Evolutionary conservation across 1,284 basidiomycete species (phyloP).

Genomic region (Ceratobasidium sp.): DNA sequence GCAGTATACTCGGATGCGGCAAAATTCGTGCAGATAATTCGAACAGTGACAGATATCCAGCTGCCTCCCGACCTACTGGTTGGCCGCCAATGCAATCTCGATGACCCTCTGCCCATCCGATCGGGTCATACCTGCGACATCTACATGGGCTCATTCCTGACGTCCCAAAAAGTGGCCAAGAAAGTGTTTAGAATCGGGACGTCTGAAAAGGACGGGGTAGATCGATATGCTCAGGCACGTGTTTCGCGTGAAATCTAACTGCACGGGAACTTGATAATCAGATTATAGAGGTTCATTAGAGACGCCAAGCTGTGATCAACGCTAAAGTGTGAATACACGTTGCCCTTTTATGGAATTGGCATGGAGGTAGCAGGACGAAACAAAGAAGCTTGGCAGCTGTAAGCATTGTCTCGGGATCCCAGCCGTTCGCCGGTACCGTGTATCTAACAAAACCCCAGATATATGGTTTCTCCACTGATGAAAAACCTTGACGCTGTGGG

Average conservation of each 20-base stretch:
- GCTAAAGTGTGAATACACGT: slow-evolving; percentile 26
- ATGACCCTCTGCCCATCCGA: not conserved
- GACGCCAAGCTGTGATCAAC: slow-evolving; percentile 5
- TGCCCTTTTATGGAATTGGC: slow-evolving; percentile 36
- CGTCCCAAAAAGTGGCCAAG: slow-evolving; percentile 26
- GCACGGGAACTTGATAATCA: not conserved
- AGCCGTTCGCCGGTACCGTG: no score
- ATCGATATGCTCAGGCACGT: slow-evolving; percentile 10
- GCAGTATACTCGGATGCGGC: not conserved
- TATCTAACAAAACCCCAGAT: not conserved
- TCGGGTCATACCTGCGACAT: slow-evolving; percentile 10
- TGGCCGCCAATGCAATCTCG: slow-evolving; percentile 11
- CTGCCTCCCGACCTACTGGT: slow-evolving; percentile 15
- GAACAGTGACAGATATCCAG: slow-evolving; percentile 11
- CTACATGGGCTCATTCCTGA: not conserved
- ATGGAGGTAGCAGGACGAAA: slow-evolving; percentile 1
- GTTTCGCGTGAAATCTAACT: not conserved
- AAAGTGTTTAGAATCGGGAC: slow-evolving; percentile 28
- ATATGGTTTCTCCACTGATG: no score
- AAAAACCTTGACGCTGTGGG: slow-evolving; percentile 21
- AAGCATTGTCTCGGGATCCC: slow-evolving; percentile 4
- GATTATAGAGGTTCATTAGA: slow-evolving; percentile 1
- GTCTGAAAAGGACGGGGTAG: not conserved
- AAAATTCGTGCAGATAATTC: slow-evolving; percentile 6
- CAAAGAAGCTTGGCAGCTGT: slow-evolving; percentile 13